phyloP scores from a whole-genome alignment of 2,329 filamentous ascomycete species.

The Claviceps spartinae region DNA sequence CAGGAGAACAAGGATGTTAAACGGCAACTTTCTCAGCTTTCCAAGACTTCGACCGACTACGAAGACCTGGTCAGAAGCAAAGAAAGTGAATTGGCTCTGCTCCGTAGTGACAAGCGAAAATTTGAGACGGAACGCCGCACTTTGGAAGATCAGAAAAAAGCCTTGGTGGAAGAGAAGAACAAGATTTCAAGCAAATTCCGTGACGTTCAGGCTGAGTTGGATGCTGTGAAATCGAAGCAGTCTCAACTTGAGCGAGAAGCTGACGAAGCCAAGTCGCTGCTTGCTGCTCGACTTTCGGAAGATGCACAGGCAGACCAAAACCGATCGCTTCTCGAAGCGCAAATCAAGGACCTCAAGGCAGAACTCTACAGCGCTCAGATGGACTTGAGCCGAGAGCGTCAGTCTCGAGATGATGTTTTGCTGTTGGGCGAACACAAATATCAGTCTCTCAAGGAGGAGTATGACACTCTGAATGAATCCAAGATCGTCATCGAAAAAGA shows the following conservation, averaged over 20 bases:
- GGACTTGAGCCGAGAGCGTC: conserved; percentile 79
- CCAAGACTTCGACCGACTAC: conserved; percentile 84
- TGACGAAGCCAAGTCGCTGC: conserved; percentile 69
- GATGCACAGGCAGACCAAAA: conserved; percentile 75
- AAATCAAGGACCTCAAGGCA: conserved; percentile 75
- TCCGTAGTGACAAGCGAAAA: conserved; percentile 73
- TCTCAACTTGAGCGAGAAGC: conserved; percentile 77
- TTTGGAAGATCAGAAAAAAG: conserved; percentile 66
- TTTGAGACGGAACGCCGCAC: conserved; percentile 66
- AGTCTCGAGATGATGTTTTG: conserved; percentile 87
- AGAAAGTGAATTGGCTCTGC: conserved; percentile 78
- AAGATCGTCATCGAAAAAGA: conserved; percentile 98
- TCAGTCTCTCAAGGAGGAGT: conserved; percentile 69
- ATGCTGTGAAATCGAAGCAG: conserved; percentile 75
- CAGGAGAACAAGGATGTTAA: conserved; percentile 74
- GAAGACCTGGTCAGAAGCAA: conserved; percentile 89
- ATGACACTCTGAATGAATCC: conserved; percentile 72
- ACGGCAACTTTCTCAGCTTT: conserved; percentile 73
- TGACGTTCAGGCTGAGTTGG: conserved; percentile 76
- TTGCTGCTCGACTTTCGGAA: conserved; percentile 80
- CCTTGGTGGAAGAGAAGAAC: conserved; percentile 62
- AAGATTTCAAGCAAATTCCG: conserved; percentile 62
- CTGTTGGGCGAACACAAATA: conserved; percentile 84
- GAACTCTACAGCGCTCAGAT: conserved; percentile 76
- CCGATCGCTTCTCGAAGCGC: conserved; percentile 68